phyloP scores from a whole-genome alignment of 2,329 filamentous ascomycete genomes.

The Trichophyton simii region DNA sequence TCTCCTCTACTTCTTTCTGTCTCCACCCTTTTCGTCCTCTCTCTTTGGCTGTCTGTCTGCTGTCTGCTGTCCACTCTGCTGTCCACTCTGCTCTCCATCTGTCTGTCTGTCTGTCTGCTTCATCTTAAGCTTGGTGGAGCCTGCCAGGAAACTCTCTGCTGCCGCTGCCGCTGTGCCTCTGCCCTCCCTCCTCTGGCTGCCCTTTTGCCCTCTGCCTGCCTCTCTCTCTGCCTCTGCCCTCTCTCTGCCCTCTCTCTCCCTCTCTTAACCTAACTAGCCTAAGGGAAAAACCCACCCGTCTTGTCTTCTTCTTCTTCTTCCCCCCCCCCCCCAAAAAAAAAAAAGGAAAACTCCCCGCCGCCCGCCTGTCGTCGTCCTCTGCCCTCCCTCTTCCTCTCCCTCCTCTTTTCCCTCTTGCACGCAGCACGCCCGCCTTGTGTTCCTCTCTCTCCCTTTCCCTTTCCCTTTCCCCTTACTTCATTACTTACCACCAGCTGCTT shows the following conservation, averaged over 20 bases:
- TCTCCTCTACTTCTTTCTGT: not conserved
- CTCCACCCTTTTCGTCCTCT: not conserved
- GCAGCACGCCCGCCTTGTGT: constrained; percentile 11
- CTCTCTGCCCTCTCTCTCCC: constrained; percentile 14
- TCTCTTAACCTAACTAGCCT: constrained; percentile 5
- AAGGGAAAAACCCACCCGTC: too few species aligned
- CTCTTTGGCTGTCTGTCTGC: not conserved
- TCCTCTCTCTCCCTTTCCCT: constrained; percentile 7
- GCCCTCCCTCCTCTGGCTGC: constrained; percentile 9
- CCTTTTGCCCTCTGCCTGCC: constrained; percentile 4
- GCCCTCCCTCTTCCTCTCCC: not conserved
- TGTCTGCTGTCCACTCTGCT: not conserved
- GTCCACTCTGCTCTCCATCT: not conserved
- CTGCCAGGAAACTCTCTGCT: constrained; percentile 10
- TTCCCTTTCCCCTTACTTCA: constrained; percentile 4
- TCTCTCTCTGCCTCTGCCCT: constrained; percentile 12
- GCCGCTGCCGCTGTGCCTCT: constrained; percentile 6
- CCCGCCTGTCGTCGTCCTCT: constrained; percentile 5
- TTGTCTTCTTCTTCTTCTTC: not conserved
- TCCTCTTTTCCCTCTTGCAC: constrained; percentile 2
- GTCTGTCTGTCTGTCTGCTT: not conserved
- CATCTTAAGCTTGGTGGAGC: not conserved
- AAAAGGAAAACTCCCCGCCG: not conserved
- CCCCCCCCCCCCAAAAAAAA: not conserved
- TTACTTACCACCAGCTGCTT: not conserved